Percentiles rank a stretch among this genome's conserved stretches.
phyloP scores from a whole-genome alignment of 768 basidiomycete genomes.

The Calvatia gigantea region DNA sequence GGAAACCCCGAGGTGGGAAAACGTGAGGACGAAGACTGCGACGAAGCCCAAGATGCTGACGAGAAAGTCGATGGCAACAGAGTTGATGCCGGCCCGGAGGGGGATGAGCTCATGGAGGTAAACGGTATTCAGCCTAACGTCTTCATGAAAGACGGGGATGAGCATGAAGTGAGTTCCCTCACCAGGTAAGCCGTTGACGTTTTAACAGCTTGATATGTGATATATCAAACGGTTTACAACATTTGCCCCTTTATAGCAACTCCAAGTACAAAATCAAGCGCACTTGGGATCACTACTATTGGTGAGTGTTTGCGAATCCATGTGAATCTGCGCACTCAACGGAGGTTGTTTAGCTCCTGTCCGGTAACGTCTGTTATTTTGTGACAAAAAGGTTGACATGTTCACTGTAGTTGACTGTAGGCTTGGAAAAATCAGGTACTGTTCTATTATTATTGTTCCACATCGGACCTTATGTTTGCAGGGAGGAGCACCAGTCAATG shows the following conservation, averaged over 20 bases:
- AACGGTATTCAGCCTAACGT: conserved; percentile 38
- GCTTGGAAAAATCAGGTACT: conserved; percentile 33
- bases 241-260: conserved; percentile 15
- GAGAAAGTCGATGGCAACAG: conserved; percentile 8
- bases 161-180: conserved; percentile 26
- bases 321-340: not conserved
- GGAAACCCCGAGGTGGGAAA: not conserved
- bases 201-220: not conserved
- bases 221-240: not conserved
- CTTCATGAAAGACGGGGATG: conserved; percentile 25
- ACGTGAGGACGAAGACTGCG: not conserved
- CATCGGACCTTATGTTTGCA: not conserved
- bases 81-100: not conserved
- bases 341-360: conserved; percentile 23
- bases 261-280: conserved; percentile 31
- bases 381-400: not conserved
- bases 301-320: conserved; percentile 16
- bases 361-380: conserved; percentile 21
- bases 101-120: conserved; percentile 35
- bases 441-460: not conserved
- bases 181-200: conserved; percentile 21
- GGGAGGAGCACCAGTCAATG: conserved; percentile 31
- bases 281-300: conserved; percentile 39
- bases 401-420: conserved; percentile 12
- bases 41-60: not conserved